phyloP scores from a whole-genome alignment of 768 basidiomycete species.

The Suillus alpinus region DNA sequence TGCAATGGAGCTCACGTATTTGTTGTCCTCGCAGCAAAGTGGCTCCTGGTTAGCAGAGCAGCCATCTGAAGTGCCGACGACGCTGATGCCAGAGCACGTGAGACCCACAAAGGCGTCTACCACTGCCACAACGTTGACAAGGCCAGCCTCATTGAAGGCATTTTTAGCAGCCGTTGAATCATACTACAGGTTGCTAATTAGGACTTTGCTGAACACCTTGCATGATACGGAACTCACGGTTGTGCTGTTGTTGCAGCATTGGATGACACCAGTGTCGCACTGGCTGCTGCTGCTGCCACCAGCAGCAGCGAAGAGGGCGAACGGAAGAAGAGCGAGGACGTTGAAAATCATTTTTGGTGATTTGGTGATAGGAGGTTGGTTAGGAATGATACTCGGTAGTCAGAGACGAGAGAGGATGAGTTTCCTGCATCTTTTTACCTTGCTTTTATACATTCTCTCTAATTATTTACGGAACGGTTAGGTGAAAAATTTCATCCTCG shows the following conservation, averaged over 20 bases:
- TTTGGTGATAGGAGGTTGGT: not conserved
- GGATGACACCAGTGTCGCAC: not conserved
- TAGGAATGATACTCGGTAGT: not conserved
- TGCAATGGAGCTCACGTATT: not conserved
- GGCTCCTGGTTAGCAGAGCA: slow-evolving; percentile 1
- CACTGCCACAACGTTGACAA: not conserved
- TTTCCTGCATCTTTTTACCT: not conserved
- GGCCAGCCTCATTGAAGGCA: not conserved
- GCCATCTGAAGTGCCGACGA: not conserved
- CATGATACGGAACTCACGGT: not conserved
- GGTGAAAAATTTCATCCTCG: not conserved
- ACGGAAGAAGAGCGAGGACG: not conserved
- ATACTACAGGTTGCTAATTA: not conserved
- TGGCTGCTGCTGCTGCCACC: not conserved
- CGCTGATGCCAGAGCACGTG: not conserved
- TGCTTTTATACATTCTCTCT: not conserved
- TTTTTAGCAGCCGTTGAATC: not conserved
- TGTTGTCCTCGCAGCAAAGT: slow-evolving; percentile 2
- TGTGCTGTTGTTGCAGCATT: slow-evolving; percentile 1
- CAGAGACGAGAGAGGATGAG: not conserved
- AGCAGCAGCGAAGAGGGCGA: not conserved
- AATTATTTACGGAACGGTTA: not conserved
- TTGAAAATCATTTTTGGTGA: not conserved
- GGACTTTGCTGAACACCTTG: not conserved
- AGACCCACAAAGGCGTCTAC: not conserved